phyloP scores from a whole-genome alignment of 2,329 filamentous ascomycete species.

The Trichoderma brevicompactum region DNA sequence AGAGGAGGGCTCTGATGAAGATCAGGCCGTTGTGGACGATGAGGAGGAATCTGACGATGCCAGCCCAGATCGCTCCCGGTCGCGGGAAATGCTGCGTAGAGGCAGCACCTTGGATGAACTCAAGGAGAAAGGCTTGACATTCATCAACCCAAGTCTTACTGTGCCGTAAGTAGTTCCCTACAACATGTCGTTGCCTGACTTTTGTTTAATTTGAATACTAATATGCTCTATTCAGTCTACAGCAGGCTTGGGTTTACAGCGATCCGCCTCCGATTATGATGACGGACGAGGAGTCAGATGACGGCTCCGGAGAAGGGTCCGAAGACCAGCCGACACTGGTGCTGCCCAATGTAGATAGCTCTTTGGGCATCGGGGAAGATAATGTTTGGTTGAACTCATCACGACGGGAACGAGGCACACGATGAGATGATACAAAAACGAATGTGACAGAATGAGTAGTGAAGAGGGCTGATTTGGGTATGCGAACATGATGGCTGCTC shows the following conservation, averaged over 20 bases:
- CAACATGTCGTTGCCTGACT: not conserved
- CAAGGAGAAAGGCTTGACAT: conserved; percentile 69
- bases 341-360: conserved; percentile 43
- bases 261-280: conserved; percentile 50
- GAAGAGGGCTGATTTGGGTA: not conserved
- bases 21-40: conserved; percentile 45
- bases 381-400: conserved; percentile 45
- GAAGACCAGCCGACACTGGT: conserved; percentile 35
- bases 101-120: conserved; percentile 73
- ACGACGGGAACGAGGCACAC: conserved; percentile 12
- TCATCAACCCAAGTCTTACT: conserved; percentile 77
- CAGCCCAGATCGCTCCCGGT: conserved; percentile 38
- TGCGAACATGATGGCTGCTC: not conserved
- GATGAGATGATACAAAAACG: not conserved
- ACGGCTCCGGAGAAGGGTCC: conserved; percentile 29
- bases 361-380: conserved; percentile 47
- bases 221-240: conserved; percentile 48
- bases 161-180: conserved; percentile 58
- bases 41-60: conserved; percentile 51
- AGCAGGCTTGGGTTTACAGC: conserved; percentile 70
- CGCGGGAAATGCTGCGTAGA: conserved; percentile 51
- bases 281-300: conserved; percentile 37
- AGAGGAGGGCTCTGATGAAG: conserved; percentile 49
- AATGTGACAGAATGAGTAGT: not conserved
- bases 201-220: not conserved